Evolutionary conservation across 1,284 basidiomycete genomes (phyloP), one percentile per base, ranked within the genome.

Genomic region (Agaricales sp.): DNA sequence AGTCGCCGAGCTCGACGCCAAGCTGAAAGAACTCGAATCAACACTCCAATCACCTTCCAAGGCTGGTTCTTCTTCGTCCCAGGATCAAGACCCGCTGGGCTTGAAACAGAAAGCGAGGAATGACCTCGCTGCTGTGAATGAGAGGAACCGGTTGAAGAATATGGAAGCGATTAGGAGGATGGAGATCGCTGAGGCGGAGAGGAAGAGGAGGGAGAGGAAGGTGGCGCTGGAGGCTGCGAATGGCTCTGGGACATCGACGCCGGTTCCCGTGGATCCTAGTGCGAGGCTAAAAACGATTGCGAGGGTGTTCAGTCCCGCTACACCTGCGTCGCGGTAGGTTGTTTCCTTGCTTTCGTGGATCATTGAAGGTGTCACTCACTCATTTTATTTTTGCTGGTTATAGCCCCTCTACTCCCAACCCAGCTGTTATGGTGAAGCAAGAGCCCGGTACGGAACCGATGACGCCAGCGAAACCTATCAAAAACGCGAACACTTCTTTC

Each of bases 151-250:
- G 39, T 78, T 76, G 55, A 80, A 83, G 44, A 95, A 94, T 52
- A 59, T 81, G 53, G 90, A 92, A 57, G 75, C 79, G 1, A 80
- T 92, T 52, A 73, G 86, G 46, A 80, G 78, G 54, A 86, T 89
- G 0, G 92, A 94, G 65, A 61, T 81, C 38, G 70, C 71, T 26
- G 79, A 84, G 52, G 67, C 77, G 8, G 39, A 41, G 16, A 24
- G 41, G 4, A 82, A 85, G 55, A 69, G 79, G 43, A 83, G 80
- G 61, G 69, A 79, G 45, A 69, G 71, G 51, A 80, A 85, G 53
- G 75, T 84, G 47, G 82, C 80, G 62, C 62, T 80, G 46, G 72
- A 71, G 13, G 67, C 67, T n/a, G 60, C 63, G 48, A 69, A 64
- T 12, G 66, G 64, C 11, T 67, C 64, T 14, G 70, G 69, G 14